Percentiles rank a stretch among this genome's conserved stretches.
These are phyloP conservation scores for Dalbergia cochinchinensis DNA, from an alignment of 306 rosid genomes.

Conservation along the genomic window DNA sequence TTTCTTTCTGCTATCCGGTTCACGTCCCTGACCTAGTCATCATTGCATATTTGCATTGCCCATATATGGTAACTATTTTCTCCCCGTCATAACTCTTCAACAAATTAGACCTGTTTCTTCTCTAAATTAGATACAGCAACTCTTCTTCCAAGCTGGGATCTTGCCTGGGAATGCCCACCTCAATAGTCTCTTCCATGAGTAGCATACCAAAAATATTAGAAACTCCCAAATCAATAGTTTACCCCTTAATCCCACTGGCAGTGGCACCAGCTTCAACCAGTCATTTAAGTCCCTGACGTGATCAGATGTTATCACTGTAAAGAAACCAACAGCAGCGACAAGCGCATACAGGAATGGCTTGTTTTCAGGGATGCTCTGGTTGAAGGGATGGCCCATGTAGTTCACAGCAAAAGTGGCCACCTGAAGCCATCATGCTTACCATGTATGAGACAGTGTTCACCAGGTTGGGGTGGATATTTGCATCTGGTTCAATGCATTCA, in stretches of 20 bases:
- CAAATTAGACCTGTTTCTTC: constrained; percentile 67
- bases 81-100: constrained; percentile 16
- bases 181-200: constrained; percentile 86
- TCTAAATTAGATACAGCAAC: constrained; percentile 69
- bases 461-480: constrained; percentile 90
- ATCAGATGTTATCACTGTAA: constrained; percentile 89
- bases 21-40: constrained; percentile 39
- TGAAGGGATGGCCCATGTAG: constrained; percentile 99
- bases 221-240: constrained; percentile 88
- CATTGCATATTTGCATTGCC: constrained; percentile 37
- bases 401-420: constrained; percentile 99
- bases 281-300: constrained; percentile 83
- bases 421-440: constrained; percentile 99
- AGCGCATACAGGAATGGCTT: constrained; percentile 87
- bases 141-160: constrained; percentile 88
- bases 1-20: constrained; percentile 23
- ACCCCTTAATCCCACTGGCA: constrained; percentile 85
- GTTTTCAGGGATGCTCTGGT: constrained; percentile 95
- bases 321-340: constrained; percentile 73
- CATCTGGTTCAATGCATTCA: constrained; percentile 96
- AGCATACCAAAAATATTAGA: constrained; percentile 81
- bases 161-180: constrained; percentile 95
- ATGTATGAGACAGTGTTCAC: constrained; percentile 98
- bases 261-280: constrained; percentile 88
- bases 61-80: constrained; percentile 9